Conservation (phyloP, 352 stramenopile genomes). For the Phytophthora pistaciae region DNA sequence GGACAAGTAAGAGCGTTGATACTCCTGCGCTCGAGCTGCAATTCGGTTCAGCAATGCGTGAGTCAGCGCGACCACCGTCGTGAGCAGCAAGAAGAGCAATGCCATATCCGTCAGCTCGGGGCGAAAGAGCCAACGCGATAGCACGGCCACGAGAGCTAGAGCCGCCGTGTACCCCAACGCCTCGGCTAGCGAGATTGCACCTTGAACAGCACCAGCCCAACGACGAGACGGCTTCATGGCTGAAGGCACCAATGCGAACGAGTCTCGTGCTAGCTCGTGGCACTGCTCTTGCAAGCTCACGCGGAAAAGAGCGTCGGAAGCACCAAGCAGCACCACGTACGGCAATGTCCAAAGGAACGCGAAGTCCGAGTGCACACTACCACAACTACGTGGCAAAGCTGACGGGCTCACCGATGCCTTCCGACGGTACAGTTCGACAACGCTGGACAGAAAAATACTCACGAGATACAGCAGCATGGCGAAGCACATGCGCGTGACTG, state of each 20-base stretch:
- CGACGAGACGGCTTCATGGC: constrained; percentile 15
- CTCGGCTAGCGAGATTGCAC: constrained; percentile 60
- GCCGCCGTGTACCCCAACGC: constrained; percentile 59
- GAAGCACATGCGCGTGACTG: constrained; percentile 53
- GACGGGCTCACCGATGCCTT: constrained; percentile 32
- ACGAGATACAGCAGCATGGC: constrained; percentile 67
- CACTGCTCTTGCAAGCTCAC: constrained; percentile 69
- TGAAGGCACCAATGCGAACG: constrained; percentile 5
- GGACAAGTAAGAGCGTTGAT: constrained; percentile 28
- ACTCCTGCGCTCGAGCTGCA: constrained; percentile 26
- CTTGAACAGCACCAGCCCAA: constrained; percentile 59
- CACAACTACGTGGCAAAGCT: constrained; percentile 28
- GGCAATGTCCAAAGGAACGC: constrained; percentile 63
- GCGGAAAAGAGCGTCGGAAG: constrained; percentile 71
- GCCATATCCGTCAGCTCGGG: constrained; percentile 64
- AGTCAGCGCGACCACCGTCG: constrained; percentile 59
- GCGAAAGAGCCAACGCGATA: constrained; percentile 73
- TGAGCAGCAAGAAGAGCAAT: constrained; percentile 71
- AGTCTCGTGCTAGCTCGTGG: constrained; percentile 41
- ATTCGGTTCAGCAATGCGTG: constrained; percentile 58
- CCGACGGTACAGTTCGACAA: constrained; percentile 83
- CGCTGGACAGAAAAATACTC: constrained; percentile 73
- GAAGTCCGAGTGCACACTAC: constrained; percentile 50
- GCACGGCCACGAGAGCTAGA: constrained; percentile 56
- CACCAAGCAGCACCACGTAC: constrained; percentile 60